Evolutionary conservation across 495 filamentous ascomycete species (phyloP).

Genomic region (Usnea hakonensis): DNA sequence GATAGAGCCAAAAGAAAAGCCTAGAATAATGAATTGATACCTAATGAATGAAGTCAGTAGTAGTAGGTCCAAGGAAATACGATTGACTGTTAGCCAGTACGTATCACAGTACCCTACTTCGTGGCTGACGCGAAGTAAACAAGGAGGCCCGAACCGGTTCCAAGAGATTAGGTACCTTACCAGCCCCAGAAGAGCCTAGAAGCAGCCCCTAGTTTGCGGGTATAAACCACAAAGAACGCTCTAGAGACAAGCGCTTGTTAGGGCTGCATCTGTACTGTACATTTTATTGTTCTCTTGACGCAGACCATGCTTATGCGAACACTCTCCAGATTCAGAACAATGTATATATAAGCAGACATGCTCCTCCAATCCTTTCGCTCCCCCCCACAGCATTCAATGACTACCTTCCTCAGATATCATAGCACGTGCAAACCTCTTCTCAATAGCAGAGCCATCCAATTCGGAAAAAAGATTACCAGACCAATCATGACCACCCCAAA

Average conservation of each 20-base stretch:
- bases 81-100: not conserved
- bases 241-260: not conserved
- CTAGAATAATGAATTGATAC: not conserved
- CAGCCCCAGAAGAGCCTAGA: not conserved
- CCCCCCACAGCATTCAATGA: not conserved
- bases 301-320: not conserved
- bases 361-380: not conserved
- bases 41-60: no score
- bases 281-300: not conserved
- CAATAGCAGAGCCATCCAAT: not conserved
- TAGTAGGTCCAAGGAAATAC: not conserved
- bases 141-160: not conserved
- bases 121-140: not conserved
- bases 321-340: not conserved
- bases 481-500: conserved; percentile 3
- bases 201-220: not conserved
- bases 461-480: not conserved
- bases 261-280: not conserved
- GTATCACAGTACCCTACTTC: no score
- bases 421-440: not conserved
- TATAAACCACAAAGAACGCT: not conserved
- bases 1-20: not conserved
- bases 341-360: not conserved
- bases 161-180: no score
- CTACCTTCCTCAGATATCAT: not conserved